Evolutionary conservation across 805 yeast species (phyloP).

Genomic region (Blastobotrys robertii): DNA sequence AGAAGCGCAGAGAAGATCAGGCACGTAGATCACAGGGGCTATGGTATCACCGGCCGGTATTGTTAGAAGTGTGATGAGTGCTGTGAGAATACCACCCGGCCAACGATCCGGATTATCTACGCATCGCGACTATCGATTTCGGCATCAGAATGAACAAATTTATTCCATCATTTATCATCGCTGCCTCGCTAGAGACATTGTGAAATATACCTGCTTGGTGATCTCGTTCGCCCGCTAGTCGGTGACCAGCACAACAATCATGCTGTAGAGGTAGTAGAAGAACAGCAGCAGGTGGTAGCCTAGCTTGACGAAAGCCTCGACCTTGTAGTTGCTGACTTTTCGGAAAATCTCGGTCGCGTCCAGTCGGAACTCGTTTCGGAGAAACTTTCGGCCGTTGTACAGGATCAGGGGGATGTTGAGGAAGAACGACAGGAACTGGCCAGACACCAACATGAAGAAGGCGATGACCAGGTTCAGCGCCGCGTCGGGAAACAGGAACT

Average conservation of each 20-base stretch:
- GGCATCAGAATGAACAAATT: no score
- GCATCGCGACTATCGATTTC: no score
- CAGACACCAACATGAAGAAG: constrained; percentile 63
- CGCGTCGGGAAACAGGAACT: constrained; percentile 84
- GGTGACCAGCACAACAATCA: constrained; percentile 86
- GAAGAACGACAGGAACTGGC: constrained; percentile 86
- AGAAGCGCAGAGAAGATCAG: no score
- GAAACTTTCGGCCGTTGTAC: constrained; percentile 68
- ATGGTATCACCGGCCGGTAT: no score
- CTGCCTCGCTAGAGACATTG: no score
- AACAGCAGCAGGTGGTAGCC: constrained; percentile 86
- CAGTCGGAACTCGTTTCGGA: constrained; percentile 71
- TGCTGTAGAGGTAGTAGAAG: constrained; percentile 89
- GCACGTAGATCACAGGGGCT: no score
- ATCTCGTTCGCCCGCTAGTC: constrained; percentile 25
- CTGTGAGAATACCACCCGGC: no score
- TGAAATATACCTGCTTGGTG: no score
- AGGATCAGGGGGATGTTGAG: constrained; percentile 79
- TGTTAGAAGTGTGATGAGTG: no score
- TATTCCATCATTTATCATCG: no score
- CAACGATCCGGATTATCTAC: no score
- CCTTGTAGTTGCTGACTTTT: constrained; percentile 84
- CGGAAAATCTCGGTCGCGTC: constrained; percentile 98
- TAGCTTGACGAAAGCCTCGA: constrained; percentile 79
- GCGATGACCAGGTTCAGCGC: constrained; percentile 60